phyloP scores from a whole-genome alignment of 1,139 yeast species.

The Candida tetrigidarum region DNA sequence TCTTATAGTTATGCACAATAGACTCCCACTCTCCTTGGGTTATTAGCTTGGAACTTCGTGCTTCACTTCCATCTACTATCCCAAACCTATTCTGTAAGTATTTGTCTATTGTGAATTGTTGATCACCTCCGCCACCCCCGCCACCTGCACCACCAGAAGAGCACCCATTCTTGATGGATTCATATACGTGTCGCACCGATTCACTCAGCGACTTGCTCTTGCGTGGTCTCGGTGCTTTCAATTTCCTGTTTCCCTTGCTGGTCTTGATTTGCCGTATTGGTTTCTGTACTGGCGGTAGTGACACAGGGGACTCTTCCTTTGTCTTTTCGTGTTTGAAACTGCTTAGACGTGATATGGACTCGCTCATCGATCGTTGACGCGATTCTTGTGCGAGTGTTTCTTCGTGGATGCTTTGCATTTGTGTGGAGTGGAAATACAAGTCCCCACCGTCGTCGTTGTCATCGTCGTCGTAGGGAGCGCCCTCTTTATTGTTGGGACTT shows the following conservation, averaged over 20 bases:
- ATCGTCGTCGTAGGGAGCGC: not conserved
- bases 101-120: not conserved
- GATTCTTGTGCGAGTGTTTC: slow-evolving; percentile 26
- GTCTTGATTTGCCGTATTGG: slow-evolving; percentile 15
- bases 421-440: slow-evolving; percentile 31
- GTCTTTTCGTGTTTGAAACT: slow-evolving; percentile 18
- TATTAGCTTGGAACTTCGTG: not conserved
- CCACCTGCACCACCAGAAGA: no score
- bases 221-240: not conserved
- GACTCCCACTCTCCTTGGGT: slow-evolving; percentile 1
- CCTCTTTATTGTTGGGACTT: not conserved
- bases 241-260: slow-evolving; percentile 7
- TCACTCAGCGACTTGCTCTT: not conserved
- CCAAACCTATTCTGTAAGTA: not conserved
- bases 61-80: not conserved
- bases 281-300: slow-evolving; percentile 4
- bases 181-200: not conserved
- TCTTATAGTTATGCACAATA: not conserved
- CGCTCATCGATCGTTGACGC: slow-evolving; percentile 12
- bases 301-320: not conserved
- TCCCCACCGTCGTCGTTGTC: slow-evolving; percentile 5
- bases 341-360: slow-evolving; percentile 20
- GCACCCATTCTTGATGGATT: not conserved
- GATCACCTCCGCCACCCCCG: not conserved
- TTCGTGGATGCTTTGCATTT: slow-evolving; percentile 42